Conservation (phyloP, 176 grass and related monocot species). For the Rhynchospora tenuis region DNA sequence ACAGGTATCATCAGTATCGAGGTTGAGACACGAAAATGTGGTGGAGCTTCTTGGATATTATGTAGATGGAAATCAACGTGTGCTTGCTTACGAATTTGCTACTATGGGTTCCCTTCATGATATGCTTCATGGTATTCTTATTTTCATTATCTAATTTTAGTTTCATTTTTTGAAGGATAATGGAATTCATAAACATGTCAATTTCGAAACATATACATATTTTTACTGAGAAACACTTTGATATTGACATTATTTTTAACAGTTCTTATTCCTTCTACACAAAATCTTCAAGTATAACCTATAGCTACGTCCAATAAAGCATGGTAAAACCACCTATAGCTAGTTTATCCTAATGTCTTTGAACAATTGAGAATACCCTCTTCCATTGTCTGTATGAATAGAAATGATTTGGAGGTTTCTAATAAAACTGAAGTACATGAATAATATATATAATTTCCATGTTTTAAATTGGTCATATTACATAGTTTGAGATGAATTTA, state of each 20-base stretch:
- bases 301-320: background rate
- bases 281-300: background rate
- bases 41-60: slow-evolving; percentile 69
- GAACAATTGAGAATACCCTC: background rate
- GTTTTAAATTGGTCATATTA: too few relatives aligned
- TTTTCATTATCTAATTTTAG: background rate
- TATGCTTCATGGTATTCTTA: slow-evolving; percentile 59
- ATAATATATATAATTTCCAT: too few relatives aligned
- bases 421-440: too few relatives aligned
- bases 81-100: slow-evolving; percentile 84
- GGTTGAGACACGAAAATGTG: slow-evolving; percentile 78
- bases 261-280: background rate
- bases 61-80: slow-evolving; percentile 43
- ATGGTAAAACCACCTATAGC: background rate
- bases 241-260: background rate
- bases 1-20: slow-evolving; percentile 69
- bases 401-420: background rate
- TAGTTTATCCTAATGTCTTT: background rate
- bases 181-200: background rate
- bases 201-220: background rate
- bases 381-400: background rate
- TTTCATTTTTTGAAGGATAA: background rate
- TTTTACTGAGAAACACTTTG: background rate
- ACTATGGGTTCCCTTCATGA: slow-evolving; percentile 81
- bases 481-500: background rate